These are phyloP conservation scores for Mortierella sp. DNA, from an alignment of 371 early-diverging fungal species.

Conservation along the genomic window DNA sequence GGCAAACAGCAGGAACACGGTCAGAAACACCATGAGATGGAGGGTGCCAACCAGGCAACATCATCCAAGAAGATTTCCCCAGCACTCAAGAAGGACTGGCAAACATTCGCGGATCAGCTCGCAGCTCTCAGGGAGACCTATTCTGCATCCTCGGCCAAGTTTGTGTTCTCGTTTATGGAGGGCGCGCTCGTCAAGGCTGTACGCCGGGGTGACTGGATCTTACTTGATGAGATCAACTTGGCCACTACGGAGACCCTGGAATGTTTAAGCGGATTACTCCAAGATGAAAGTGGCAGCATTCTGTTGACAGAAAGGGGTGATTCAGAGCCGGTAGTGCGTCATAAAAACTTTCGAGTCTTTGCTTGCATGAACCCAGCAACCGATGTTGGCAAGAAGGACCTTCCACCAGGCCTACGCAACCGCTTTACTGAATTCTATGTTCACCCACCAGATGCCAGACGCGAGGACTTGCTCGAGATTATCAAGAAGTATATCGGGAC, in stretches of 20 bases:
- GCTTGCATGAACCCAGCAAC: slow-evolving; percentile 99
- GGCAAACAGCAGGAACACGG: slow-evolving; percentile 18
- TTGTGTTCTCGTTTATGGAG: slow-evolving; percentile 95
- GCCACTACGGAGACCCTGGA: slow-evolving; percentile 96
- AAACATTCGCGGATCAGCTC: slow-evolving; percentile 66
- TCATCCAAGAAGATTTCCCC: slow-evolving; percentile 55
- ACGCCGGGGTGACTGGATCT: slow-evolving; percentile 94
- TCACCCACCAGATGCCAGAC: slow-evolving; percentile 86
- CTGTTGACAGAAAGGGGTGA: slow-evolving; percentile 94
- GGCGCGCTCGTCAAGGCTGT: slow-evolving; percentile 95
- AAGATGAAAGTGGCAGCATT: slow-evolving; percentile 82
- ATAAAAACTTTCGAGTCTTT: slow-evolving; percentile 97
- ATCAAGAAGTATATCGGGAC: slow-evolving; percentile 79
- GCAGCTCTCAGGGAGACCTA: slow-evolving; percentile 77
- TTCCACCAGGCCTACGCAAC: slow-evolving; percentile 91
- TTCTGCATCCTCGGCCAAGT: slow-evolving; percentile 78
- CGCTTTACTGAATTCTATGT: slow-evolving; percentile 97
- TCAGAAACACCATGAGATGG: too few species aligned
- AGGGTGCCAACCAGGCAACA: slow-evolving; percentile 11
- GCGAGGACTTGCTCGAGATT: slow-evolving; percentile 86
- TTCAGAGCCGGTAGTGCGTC: slow-evolving; percentile 85
- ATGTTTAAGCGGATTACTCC: slow-evolving; percentile 89
- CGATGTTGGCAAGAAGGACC: slow-evolving; percentile 97
- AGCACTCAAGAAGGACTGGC: slow-evolving; percentile 67
- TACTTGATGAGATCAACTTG: slow-evolving; percentile 99